A percentile compares a stretch with the other conserved stretches of the same genome.
Evolutionary conservation across 2,329 filamentous ascomycete genomes (phyloP).

Genomic region (Stachybotrys echinatus): DNA sequence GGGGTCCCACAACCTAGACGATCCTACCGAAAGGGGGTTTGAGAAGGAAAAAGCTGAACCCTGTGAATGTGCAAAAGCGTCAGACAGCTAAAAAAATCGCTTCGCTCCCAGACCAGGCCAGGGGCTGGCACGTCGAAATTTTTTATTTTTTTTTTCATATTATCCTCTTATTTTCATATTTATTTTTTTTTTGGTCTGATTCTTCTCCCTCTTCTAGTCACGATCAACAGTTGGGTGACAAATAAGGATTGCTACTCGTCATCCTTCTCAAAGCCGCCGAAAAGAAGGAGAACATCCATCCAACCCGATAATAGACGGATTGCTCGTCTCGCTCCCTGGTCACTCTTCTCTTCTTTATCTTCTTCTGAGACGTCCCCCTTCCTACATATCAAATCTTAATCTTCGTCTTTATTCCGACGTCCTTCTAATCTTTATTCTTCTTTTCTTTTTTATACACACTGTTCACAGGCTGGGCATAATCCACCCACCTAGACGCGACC

Average conservation of each 20-base stretch:
- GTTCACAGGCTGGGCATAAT: not conserved
- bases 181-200: too few relatives aligned
- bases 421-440: not conserved
- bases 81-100: too few relatives aligned
- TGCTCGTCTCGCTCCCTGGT: not conserved
- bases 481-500: not conserved
- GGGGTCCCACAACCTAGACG: slow-evolving; percentile 4
- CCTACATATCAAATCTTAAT: not conserved
- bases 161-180: too few relatives aligned
- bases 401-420: not conserved
- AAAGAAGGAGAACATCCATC: not conserved
- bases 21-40: not conserved
- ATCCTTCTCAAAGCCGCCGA: not conserved
- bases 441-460: not conserved
- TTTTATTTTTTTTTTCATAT: not conserved
- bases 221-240: not conserved
- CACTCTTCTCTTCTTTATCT: not conserved
- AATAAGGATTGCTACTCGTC: not conserved
- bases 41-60: not conserved
- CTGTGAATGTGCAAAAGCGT: not conserved
- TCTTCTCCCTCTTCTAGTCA: not conserved
- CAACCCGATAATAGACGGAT: not conserved
- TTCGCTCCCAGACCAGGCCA: not conserved
- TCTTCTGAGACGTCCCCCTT: not conserved
- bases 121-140: not conserved